Evolutionary conservation across 805 yeast genomes (phyloP).

Genomic region (Wickerhamomyces strasburgensis): DNA sequence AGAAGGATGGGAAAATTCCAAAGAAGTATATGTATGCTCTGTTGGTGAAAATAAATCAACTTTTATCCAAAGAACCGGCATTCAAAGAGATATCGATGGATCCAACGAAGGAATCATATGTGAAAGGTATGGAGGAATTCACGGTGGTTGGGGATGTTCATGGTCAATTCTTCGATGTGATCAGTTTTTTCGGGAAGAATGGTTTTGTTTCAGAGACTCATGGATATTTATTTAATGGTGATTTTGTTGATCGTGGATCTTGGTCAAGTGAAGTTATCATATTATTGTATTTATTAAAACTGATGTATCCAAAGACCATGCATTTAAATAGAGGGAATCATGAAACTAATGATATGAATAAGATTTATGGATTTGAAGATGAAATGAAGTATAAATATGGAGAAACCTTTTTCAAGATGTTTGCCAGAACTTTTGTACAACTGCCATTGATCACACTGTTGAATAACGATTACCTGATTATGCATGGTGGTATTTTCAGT

Average conservation of each 20-base stretch:
- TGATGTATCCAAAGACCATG: slow-evolving; percentile 63
- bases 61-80: slow-evolving; percentile 63
- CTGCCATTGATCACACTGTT: slow-evolving; percentile 84
- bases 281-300: slow-evolving; percentile 68
- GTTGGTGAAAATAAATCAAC: slow-evolving; percentile 60
- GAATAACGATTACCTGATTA: slow-evolving; percentile 72
- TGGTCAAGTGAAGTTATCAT: slow-evolving; percentile 98
- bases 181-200: slow-evolving; percentile 69
- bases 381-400: slow-evolving; percentile 91
- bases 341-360: slow-evolving; percentile 95
- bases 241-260: slow-evolving; percentile 95
- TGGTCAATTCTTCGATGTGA: slow-evolving; percentile 89
- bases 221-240: slow-evolving; percentile 88
- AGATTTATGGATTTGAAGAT: slow-evolving; percentile 92
- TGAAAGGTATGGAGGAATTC: slow-evolving; percentile 29
- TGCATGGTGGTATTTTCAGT: slow-evolving; percentile 95
- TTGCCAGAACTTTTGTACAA: slow-evolving; percentile 78
- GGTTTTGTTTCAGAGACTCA: slow-evolving; percentile 67
- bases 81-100: slow-evolving; percentile 60
- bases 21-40: slow-evolving; percentile 80
- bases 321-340: slow-evolving; percentile 93
- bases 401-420: slow-evolving; percentile 72
- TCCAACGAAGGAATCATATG: slow-evolving; percentile 3
- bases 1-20: slow-evolving; percentile 69
- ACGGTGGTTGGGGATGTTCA: slow-evolving; percentile 98